These are phyloP conservation scores for Neurospora sp. DNA, from an alignment of 2,329 filamentous ascomycete genomes.

Conservation along the genomic window DNA sequence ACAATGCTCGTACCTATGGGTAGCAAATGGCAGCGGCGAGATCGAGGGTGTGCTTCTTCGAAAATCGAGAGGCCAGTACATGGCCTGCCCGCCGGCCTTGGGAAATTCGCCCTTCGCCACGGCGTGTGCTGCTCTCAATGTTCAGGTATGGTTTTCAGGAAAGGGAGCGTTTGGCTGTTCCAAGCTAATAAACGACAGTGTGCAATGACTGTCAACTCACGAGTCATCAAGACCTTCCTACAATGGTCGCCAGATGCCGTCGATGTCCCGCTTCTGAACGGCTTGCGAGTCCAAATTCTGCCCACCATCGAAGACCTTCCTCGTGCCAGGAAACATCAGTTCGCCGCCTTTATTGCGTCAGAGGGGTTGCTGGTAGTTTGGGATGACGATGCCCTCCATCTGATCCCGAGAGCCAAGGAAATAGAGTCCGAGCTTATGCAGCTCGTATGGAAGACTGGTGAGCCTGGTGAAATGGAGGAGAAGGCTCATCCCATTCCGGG, in stretches of 20 bases:
- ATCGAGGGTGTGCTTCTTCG: slow-evolving; percentile 64
- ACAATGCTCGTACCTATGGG: slow-evolving; percentile 65
- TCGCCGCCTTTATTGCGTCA: slow-evolving; percentile 65
- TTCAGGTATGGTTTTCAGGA: slow-evolving; percentile 42
- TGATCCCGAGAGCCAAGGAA: slow-evolving; percentile 57
- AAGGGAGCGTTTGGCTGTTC: not conserved
- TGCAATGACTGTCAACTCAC: slow-evolving; percentile 71
- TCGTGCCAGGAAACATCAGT: slow-evolving; percentile 66
- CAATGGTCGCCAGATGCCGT: slow-evolving; percentile 62
- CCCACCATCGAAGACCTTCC: slow-evolving; percentile 61
- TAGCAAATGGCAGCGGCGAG: slow-evolving; percentile 57
- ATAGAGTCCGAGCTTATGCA: slow-evolving; percentile 73
- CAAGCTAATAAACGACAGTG: slow-evolving; percentile 34
- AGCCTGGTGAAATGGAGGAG: slow-evolving; percentile 43
- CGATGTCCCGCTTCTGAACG: slow-evolving; percentile 67
- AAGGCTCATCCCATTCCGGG: slow-evolving; percentile 36
- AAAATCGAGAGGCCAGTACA: slow-evolving; percentile 57
- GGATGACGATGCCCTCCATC: slow-evolving; percentile 68
- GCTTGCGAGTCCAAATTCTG: slow-evolving; percentile 65
- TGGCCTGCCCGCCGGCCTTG: slow-evolving; percentile 60
- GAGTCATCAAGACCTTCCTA: slow-evolving; percentile 69
- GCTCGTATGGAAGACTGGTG: slow-evolving; percentile 57
- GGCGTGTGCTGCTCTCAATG: slow-evolving; percentile 59
- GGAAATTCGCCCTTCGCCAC: slow-evolving; percentile 51
- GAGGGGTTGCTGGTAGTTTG: slow-evolving; percentile 66